Evolutionary conservation across 2,329 filamentous ascomycete genomes (phyloP).

Genomic region (Aspergillus tubingensis): DNA sequence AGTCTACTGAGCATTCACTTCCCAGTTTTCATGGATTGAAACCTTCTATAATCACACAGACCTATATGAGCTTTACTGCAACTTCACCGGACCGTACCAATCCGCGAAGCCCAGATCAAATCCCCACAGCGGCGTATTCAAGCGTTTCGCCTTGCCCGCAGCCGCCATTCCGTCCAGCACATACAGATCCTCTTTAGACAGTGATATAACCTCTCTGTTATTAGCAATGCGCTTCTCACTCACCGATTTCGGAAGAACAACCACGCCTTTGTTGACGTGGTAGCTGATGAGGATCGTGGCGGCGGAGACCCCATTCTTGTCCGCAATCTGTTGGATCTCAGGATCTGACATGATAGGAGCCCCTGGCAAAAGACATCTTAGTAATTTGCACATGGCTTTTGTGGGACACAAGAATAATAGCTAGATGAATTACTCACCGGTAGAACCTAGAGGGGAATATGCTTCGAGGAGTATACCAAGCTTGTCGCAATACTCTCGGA

Average conservation of each 20-base stretch:
- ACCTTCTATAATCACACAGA: too few species aligned
- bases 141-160: slow-evolving; percentile 35
- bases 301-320: slow-evolving; percentile 2
- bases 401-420: too few species aligned
- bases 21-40: too few species aligned
- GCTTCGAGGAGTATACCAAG: slow-evolving; percentile 41
- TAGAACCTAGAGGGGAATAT: slow-evolving; percentile 34
- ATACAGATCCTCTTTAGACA: slow-evolving; percentile 21
- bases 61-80: not conserved
- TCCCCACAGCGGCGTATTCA: slow-evolving; percentile 39
- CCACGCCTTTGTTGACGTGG: slow-evolving; percentile 8
- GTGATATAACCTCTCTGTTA: slow-evolving; percentile 1
- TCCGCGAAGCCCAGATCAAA: slow-evolving; percentile 34
- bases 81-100: slow-evolving; percentile 21
- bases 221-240: slow-evolving; percentile 3
- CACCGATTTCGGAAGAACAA: slow-evolving; percentile 6
- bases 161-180: slow-evolving; percentile 31
- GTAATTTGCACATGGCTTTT: not conserved
- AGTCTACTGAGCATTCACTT: too few species aligned
- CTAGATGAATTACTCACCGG: not conserved
- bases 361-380: not conserved
- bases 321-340: slow-evolving; percentile 1
- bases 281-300: slow-evolving; percentile 10
- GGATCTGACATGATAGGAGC: slow-evolving; percentile 4
- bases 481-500: slow-evolving; percentile 37